Base-by-base conservation (phyloP, 2,329 filamentous ascomycete genomes). In the Aspergillus unguis region DNA sequence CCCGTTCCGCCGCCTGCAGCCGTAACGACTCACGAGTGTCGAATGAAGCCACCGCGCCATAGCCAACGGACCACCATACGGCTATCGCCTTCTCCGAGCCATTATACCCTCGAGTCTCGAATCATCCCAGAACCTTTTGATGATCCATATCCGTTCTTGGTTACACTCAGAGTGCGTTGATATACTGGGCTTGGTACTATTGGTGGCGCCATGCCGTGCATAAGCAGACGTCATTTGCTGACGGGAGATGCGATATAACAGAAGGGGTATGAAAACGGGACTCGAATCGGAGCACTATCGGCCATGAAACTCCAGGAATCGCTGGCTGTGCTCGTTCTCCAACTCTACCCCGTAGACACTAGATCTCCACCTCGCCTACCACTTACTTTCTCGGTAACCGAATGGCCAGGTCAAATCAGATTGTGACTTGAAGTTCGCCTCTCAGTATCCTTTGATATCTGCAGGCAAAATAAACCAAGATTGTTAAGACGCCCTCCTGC, bases 81-180 rank as follows among this genome's bases (percentile, higher is more conserved):
- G 38, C 48, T 40, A 36, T 11, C 6, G 23, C 26, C 32, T 17
- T 26, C 9, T 6, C 33, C 36, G 8, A 23, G 36, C 17, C n/a
- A 23, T 7, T 38, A 38, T 17, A 38, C 36, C 17, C 17, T 17
- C 17, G 17, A 17, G 17, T 17, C 17, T 17, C 17, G 17, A 17
- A n/a, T 35, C 26, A 41, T 25, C n/a, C 36, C 44, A 29, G 38
- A 41, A 44, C 37, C 37, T 9, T n/a, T 27, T 38, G 48, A 32
- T 37, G 51, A 56, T 44, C 44, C 27, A 6, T 38, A 27, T 37
- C 42, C 40, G 35, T 25, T 49, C 41, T 49, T 42, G 48, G 44
- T 42, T 44, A 47, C 43, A 27, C 40, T 44, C n/a, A 32, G 41
- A 49, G 27, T 45, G 17, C 17, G 17, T 45, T 38, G 33, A 44